Evolutionary conservation across 148 eudicot genomes (phyloP), one percentile per base, ranked within the genome.

Genomic region (Rhododendron ovatum): DNA sequence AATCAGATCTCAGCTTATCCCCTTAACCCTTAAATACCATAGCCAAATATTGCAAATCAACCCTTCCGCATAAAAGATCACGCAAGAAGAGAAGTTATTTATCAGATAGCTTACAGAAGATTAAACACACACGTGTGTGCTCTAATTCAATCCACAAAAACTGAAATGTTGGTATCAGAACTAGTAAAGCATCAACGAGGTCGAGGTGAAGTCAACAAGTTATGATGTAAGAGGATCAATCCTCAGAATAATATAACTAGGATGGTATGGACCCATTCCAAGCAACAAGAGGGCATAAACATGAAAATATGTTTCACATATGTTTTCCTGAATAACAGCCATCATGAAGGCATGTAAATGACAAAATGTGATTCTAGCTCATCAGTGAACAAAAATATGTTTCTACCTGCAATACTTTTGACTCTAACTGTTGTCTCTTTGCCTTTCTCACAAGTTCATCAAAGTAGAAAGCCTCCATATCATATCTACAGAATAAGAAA

Each of bases 391-490:
- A 71, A 53, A 51, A 74, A 84, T 74, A 4, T 24, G 69, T 84
- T 47, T 22, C 50, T 15, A 85, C 92, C 88, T 90, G 88, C 86
- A 90, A 80, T 20, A 65, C 81, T 83, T 87, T 90, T 43, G 84
- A 80, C 51, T 87, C 88, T 79, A 90, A 78, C 39, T 90, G 74
- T 75, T 88, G 85, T 78, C 88, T 84, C 73, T 90, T 90, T 82
- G 89, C 83, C 84, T 80, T 87, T 87, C 90, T 88, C 86, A 90
- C 90, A 51, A 69, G 82, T 80, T 90, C 89, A 24, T 90, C 92
- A 83, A 90, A 90, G 83, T 82, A 90, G 78, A 55, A 73, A 80
- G 90, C 48, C 83, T 90, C 92, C 35, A 35, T 39, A 61, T 90
- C 92, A 83, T 90, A 90, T 48, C 92, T 90, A 81, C 13, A n/a